These are phyloP conservation scores for Mortierella sp. DNA, from an alignment of 371 early-diverging fungal genomes.

Conservation along the genomic window DNA sequence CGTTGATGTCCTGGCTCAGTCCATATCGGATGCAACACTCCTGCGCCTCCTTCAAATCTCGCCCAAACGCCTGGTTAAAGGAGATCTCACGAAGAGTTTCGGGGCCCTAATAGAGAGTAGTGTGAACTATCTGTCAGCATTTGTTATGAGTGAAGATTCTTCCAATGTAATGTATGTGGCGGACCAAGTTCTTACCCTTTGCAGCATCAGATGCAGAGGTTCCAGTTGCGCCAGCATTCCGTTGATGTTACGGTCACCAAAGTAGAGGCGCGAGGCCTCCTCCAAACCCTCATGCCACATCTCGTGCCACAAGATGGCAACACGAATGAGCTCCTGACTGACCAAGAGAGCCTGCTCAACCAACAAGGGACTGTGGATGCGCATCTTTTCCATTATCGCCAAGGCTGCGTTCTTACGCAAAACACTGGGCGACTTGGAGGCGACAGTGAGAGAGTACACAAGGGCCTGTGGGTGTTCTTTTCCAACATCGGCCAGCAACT, in stretches of 20 bases:
- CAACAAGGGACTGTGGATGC: conserved; percentile 83
- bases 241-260: conserved; percentile 88
- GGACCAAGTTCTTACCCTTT: conserved; percentile 64
- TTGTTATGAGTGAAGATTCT: background rate
- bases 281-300: conserved; percentile 98
- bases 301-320: conserved; percentile 97
- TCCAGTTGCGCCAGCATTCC: conserved; percentile 94
- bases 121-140: background rate
- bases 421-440: conserved; percentile 92
- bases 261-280: conserved; percentile 92
- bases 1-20: conserved; percentile 83
- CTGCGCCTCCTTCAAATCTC: conserved; percentile 93
- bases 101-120: conserved; percentile 71
- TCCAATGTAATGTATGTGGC: background rate
- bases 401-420: conserved; percentile 88
- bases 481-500: conserved; percentile 93
- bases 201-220: conserved; percentile 92
- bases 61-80: conserved; percentile 95
- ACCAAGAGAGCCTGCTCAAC: conserved; percentile 97
- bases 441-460: conserved; percentile 96
- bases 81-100: conserved; percentile 96
- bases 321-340: conserved; percentile 96
- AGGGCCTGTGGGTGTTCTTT: conserved; percentile 98
- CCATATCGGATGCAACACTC: conserved; percentile 91
- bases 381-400: conserved; percentile 95